Base-by-base conservation (phyloP, 2,329 filamentous ascomycete genomes). In the Chrysoporthe puriensis region DNA sequence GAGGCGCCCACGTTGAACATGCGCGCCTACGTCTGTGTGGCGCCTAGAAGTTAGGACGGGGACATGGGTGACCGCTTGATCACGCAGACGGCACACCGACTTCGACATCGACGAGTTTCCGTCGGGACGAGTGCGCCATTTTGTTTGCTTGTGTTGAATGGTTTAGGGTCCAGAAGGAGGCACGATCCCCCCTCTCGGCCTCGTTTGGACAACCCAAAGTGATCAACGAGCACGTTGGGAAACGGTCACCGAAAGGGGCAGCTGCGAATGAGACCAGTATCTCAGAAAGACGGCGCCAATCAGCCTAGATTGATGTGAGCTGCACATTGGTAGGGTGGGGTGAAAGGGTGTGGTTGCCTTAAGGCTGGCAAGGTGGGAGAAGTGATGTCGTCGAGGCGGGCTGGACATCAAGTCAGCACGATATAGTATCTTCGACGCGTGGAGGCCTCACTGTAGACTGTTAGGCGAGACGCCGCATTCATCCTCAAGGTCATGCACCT, bases 61-160 rank as follows among this genome's bases (percentile, higher is more conserved):
- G 26, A 34, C 32, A 43, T 34, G 64, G 32, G 40, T 64, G 62
- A 64, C 60, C 64, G 50, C 61, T 64, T 67, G 67, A 52, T 62
- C 65, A 61, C 42, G 46, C 59, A 60, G 11, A 18, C n/a, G 32
- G 50, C 64, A 57, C 52, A 67, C 67, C 62, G 64, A 54, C 56
- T 57, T n/a, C 26, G 57, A 18, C 48, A 58, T 57, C 42, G 61
- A 54, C 36, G 57, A 21, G 42, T 34, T 61, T 50, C 18, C 43
- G 42, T 13, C 62, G 46, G 61, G 44, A 59, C 32, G n/a, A 32
- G 32, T 58, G 57, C 44, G 57, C 57, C 61, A 58, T 58, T 62
- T 63, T 69, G 64, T 69, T 69, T 67, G 64, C 62, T 64, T 16
- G 42, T 52, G 60, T 56, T 61, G 59, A 48, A 48, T 46, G 43